Base-by-base conservation (phyloP, 768 basidiomycete genomes). In the Symmetrospora coprosmae region DNA sequence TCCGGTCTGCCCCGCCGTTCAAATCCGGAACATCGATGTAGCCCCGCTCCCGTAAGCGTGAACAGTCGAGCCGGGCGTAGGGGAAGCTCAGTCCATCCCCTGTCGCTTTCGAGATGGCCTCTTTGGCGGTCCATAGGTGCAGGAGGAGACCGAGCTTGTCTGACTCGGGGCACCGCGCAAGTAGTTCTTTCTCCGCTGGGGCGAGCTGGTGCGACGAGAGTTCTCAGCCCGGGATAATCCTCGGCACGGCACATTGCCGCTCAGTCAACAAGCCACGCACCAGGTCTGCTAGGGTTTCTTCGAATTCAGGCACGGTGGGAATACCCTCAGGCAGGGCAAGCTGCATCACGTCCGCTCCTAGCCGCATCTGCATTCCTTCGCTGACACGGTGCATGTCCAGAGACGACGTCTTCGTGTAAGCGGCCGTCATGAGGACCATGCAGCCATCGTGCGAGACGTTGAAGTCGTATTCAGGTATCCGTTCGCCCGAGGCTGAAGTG, bases 401-500 rank as follows among this genome's bases (percentile, higher is more conserved):
- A 50, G 56, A 45, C 27, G 7, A 7, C 6, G 8, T 9, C 19
- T 58, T 27, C 4, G 59, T 39, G 38, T 39, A 39, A n/a, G 38
- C 38, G n/a, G n/a, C 25, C 2, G 27, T 30, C 59, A 60, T 60
- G 33, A 39, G 50, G 7, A 60, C 34, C 23, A 21, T 19, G 9
- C 35, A 3, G 17, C 48, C 46, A 58, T 60, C 59, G 28, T 60
- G 59, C 4, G 48, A 50, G 13, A 58, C 38, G 49, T 60, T 60
- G 49, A 50, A 60, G 25, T 60, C 59, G 35, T 50, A 60, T 50
- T 47, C 43, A n/a, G n/a, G n/a, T n/a, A n/a, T n/a, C n/a, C n/a
- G n/a, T n/a, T n/a, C n/a, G n/a, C n/a, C n/a, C n/a, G n/a, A n/a
- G n/a, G n/a, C n/a, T n/a, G n/a, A n/a, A n/a, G n/a, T n/a, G n/a